Evolutionary conservation across 2,329 filamentous ascomycete species (phyloP).

Genomic region (Colletotrichum abscissum): DNA sequence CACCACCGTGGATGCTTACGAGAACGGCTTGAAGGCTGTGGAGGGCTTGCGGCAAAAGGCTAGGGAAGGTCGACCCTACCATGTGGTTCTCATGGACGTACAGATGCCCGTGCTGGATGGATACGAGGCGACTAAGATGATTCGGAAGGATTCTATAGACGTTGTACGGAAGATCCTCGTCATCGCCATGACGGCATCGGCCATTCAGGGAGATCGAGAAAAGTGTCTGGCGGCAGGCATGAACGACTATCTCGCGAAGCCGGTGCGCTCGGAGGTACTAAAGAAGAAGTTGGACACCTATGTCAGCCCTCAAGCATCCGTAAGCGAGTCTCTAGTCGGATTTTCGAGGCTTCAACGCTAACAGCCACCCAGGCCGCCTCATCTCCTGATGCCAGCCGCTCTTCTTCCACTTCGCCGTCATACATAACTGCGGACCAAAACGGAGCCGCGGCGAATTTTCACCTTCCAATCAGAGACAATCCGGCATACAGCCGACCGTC

Average conservation of each 20-base stretch:
- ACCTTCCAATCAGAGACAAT: constrained; percentile 40
- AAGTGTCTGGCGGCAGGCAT: constrained; percentile 96
- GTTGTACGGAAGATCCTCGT: constrained; percentile 86
- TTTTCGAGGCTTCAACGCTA: background rate
- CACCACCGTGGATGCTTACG: constrained; percentile 83
- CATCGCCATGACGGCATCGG: constrained; percentile 96
- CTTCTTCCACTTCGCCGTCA: constrained; percentile 38
- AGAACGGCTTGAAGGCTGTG: constrained; percentile 89
- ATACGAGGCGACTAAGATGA: constrained; percentile 87
- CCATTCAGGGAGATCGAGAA: constrained; percentile 93
- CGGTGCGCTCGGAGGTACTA: constrained; percentile 88
- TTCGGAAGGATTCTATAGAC: constrained; percentile 81
- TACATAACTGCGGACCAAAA: constrained; percentile 35
- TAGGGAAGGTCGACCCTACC: constrained; percentile 80
- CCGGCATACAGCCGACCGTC: constrained; percentile 38
- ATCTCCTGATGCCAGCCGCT: constrained; percentile 12
- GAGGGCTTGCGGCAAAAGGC: constrained; percentile 83
- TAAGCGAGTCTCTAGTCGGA: constrained; percentile 7
- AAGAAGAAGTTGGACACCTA: constrained; percentile 81
- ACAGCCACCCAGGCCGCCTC: constrained; percentile 7
- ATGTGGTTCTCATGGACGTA: constrained; percentile 94
- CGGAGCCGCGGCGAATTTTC: constrained; percentile 26
- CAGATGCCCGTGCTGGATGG: constrained; percentile 96
- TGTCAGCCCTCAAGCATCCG: constrained; percentile 49
- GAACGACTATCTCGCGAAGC: constrained; percentile 97